A percentile compares a stretch with the other conserved stretches of the same genome.
These are phyloP conservation scores for Suillus sp. DNA, from an alignment of 768 basidiomycete species.

Conservation along the genomic window DNA sequence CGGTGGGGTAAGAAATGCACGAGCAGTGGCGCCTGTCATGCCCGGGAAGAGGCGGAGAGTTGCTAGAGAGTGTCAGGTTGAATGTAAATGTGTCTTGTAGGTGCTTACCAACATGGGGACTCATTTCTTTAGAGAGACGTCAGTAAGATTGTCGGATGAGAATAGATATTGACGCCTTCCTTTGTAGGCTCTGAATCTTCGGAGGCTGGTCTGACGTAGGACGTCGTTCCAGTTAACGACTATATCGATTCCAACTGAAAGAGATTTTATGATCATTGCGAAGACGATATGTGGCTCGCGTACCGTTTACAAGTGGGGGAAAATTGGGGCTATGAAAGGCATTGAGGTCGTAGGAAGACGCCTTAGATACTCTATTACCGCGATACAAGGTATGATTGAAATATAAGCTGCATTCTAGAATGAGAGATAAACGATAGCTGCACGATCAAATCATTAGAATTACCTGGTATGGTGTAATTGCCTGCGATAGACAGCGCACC, in stretches of 20 bases:
- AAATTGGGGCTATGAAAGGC: constrained; percentile 89
- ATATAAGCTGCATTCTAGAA: constrained; percentile 79
- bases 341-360: constrained; percentile 78
- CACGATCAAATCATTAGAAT: constrained; percentile 6
- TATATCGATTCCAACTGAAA: constrained; percentile 84
- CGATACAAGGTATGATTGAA: constrained; percentile 90
- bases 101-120: constrained; percentile 72
- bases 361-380: constrained; percentile 82
- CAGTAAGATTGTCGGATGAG: constrained; percentile 12
- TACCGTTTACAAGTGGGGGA: constrained; percentile 78
- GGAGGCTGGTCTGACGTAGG: constrained; percentile 75
- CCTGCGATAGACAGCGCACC: constrained; percentile 89
- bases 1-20: constrained; percentile 73
- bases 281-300: not conserved
- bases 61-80: constrained; percentile 45
- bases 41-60: constrained; percentile 87
- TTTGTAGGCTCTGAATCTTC: constrained; percentile 83
- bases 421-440: not conserved
- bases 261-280: not conserved
- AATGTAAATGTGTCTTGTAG: constrained; percentile 13
- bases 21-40: constrained; percentile 72
- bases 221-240: constrained; percentile 89
- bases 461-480: constrained; percentile 89
- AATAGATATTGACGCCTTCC: constrained; percentile 35
- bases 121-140: constrained; percentile 59